Percentiles rank a stretch among this genome's conserved stretches.
phyloP scores from a whole-genome alignment of 1,284 basidiomycete genomes.

The Ganoderma leucocontextum region DNA sequence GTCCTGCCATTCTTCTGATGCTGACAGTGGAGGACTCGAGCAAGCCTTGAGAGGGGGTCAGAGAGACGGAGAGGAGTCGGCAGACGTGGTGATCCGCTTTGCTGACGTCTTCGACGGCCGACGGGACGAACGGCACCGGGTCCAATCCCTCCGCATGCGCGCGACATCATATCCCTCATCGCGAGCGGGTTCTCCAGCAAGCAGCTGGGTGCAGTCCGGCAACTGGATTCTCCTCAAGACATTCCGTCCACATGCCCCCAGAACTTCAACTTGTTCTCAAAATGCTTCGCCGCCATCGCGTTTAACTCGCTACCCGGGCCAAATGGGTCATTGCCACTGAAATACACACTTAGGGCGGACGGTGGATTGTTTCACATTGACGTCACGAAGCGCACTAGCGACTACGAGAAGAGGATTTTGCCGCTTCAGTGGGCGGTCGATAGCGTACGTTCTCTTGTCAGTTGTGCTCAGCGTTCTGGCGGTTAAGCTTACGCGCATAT shows the following conservation, averaged over 20 bases:
- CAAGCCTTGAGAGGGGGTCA: constrained; percentile 3
- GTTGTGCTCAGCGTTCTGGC: not conserved
- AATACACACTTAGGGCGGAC: constrained; percentile 79
- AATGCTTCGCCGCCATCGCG: constrained; percentile 76
- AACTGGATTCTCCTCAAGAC: constrained; percentile 55
- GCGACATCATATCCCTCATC: constrained; percentile 64
- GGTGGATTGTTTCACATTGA: constrained; percentile 71
- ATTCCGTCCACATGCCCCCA: constrained; percentile 71
- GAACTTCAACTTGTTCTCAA: constrained; percentile 75
- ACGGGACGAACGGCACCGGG: constrained; percentile 62
- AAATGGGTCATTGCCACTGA: constrained; percentile 52
- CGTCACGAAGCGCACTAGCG: constrained; percentile 69
- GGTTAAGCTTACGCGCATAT: not conserved
- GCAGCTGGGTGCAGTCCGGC: constrained; percentile 55
- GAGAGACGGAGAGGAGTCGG: not conserved
- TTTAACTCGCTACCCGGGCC: constrained; percentile 66
- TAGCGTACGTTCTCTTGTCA: constrained; percentile 50
- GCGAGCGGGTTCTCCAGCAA: constrained; percentile 55
- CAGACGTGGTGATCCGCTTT: constrained; percentile 42
- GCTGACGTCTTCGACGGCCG: constrained; percentile 60
- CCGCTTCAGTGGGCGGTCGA: constrained; percentile 85
- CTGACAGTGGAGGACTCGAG: not conserved
- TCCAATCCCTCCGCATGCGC: constrained; percentile 54
- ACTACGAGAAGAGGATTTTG: constrained; percentile 73
- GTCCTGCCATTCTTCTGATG: constrained; percentile 31